phyloP scores from a whole-genome alignment of 225 moss, liverwort and hornwort species.

The Neckera pumila region DNA sequence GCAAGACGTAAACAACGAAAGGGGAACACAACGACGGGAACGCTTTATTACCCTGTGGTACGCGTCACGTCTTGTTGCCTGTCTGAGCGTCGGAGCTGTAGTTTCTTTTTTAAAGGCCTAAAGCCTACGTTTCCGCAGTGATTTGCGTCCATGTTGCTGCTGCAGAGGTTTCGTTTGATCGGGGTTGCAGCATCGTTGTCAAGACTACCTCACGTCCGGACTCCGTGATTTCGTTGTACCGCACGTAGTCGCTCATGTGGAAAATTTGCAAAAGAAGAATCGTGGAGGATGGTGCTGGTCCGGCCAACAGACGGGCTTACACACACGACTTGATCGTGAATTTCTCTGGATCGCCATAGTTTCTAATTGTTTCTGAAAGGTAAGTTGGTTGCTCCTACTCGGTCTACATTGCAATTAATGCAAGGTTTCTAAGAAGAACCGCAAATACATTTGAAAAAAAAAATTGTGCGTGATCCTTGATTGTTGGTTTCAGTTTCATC shows the following conservation, averaged over 20 bases:
- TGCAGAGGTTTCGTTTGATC: neutral
- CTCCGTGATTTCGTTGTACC: neutral
- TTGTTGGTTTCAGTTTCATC: neutral
- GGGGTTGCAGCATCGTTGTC: neutral
- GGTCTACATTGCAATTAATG: neutral
- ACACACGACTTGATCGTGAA: neutral
- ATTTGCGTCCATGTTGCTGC: neutral
- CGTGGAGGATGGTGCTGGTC: too few species aligned
- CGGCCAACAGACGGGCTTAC: neutral
- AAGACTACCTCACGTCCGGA: neutral
- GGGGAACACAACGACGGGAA: neutral
- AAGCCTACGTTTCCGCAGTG: neutral
- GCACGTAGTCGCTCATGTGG: neutral
- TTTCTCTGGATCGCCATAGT: neutral
- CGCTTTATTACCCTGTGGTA: neutral
- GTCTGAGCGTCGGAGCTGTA: neutral
- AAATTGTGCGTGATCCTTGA: too few species aligned
- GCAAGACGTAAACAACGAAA: too few species aligned
- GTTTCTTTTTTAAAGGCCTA: neutral
- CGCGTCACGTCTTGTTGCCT: neutral
- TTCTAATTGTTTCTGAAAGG: neutral
- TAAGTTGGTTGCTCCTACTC: neutral
- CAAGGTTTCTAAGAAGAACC: too few species aligned
- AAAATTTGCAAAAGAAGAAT: neutral
- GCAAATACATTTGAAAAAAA: too few species aligned